Base-by-base conservation (phyloP, 495 filamentous ascomycete species). In the Podospora didyma region DNA sequence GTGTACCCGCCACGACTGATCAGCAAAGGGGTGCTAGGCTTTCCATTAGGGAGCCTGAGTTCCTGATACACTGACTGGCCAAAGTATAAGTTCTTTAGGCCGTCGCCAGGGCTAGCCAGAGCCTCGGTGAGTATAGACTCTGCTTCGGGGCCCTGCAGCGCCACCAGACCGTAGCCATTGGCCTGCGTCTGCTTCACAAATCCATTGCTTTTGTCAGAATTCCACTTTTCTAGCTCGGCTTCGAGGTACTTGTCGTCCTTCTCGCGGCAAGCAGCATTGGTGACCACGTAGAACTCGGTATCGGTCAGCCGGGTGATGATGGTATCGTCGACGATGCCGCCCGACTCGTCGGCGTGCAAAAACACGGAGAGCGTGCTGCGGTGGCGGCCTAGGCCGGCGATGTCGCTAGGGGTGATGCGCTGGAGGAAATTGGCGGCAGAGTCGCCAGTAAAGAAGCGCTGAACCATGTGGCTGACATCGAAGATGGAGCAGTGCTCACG, bases 1-100 rank as follows among this genome's bases (percentile, higher is more conserved):
- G 94, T 98, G 74, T 98, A 98, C 1, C 94, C 94, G 11, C 87
- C 93, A 42, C 94, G 81, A 60, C 88, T 91, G 61, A 96, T 83
- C 19, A 95, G 80, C 34, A 96, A 73, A 0, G 79, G 78, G n/a
- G 74, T 65, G 14, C 80, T 72, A 14, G 70, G 61, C 46, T 71
- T 64, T 28, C 70, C 69, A 54, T 73, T 73, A 22, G 39, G 51
- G 24, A 75, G 61, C 21, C 69, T 69, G 26, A 83, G 64, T 22
- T 73, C 79, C 20, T 88, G 71, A 58, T 75, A 72, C 17, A 85
- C 70, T 55, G 76, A 78, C 54, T 87, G 82, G 51, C 94, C 93
- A 69, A 97, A 97, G 73, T 89, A 89, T 46, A 97, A 70, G 41
- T 76, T 79, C 54, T 73, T 74, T 51, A 97, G 73, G 59, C 92